A percentile compares a stretch with the other conserved stretches of the same genome.
Evolutionary conservation across 2,329 filamentous ascomycete genomes (phyloP).

Genomic region (Calonectria hongkongensis): DNA sequence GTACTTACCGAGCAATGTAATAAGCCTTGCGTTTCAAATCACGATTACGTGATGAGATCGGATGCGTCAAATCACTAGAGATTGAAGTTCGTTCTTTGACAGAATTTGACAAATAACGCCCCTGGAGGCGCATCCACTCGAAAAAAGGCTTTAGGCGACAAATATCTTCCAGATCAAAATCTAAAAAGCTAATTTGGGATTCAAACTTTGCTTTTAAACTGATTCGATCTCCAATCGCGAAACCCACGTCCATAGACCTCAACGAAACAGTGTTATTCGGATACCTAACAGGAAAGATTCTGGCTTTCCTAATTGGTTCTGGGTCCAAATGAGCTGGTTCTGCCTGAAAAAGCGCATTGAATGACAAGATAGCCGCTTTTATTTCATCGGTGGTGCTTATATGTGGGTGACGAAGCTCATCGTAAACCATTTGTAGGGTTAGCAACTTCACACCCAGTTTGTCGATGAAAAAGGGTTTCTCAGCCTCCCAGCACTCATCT

Average conservation of each 20-base stretch:
- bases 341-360: conserved; percentile 38
- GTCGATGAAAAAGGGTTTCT: conserved; percentile 37
- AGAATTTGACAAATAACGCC: conserved; percentile 38
- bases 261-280: conserved; percentile 15
- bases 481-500: conserved; percentile 32
- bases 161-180: conserved; percentile 44
- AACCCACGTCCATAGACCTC: conserved; percentile 31
- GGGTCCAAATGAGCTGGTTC: conserved; percentile 7
- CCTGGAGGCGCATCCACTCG: conserved; percentile 34
- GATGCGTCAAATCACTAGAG: not conserved
- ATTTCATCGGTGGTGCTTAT: conserved; percentile 8
- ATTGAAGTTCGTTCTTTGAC: conserved; percentile 37
- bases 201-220: conserved; percentile 31
- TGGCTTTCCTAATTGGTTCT: conserved; percentile 38
- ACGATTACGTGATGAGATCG: conserved; percentile 28
- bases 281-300: conserved; percentile 42
- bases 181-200: conserved; percentile 36
- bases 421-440: conserved; percentile 46
- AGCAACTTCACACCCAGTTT: conserved; percentile 41
- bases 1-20: conserved; percentile 40
- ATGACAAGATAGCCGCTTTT: conserved; percentile 31
- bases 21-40: conserved; percentile 44
- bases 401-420: conserved; percentile 41
- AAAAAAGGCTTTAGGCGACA: conserved; percentile 38
- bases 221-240: conserved; percentile 45